A percentile compares a stretch with the other conserved stretches of the same genome.
phyloP scores from a whole-genome alignment of 352 stramenopile species.

The Phytopythium aichiense region DNA sequence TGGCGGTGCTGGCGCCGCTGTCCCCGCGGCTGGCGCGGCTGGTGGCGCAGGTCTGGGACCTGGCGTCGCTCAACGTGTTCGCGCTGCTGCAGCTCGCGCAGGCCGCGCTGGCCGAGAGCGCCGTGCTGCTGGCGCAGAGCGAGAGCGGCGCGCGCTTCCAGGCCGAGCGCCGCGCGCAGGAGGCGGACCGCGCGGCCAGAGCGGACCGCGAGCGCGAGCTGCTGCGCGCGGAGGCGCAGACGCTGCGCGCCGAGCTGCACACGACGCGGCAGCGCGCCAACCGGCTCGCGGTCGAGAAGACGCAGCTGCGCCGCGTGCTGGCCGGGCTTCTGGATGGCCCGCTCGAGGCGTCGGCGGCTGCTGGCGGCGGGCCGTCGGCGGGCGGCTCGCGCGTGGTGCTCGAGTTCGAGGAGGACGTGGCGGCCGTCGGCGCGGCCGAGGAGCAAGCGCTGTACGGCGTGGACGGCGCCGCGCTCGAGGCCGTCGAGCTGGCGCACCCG shows the following conservation, averaged over 20 bases:
- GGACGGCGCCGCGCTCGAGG: constrained; percentile 25
- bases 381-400: constrained; percentile 1
- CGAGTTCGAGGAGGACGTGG: constrained; percentile 18
- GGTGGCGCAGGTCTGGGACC: constrained; percentile 55
- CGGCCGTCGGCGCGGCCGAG: constrained; percentile 28
- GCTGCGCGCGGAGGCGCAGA: constrained; percentile 26
- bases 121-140: constrained; percentile 25
- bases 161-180: constrained; percentile 23
- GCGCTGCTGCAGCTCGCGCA: constrained; percentile 51
- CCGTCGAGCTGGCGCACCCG: constrained; percentile 34
- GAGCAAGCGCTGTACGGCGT: constrained; percentile 50
- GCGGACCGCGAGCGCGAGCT: constrained; percentile 37
- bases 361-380: neutral
- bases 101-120: constrained; percentile 27
- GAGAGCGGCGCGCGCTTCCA: constrained; percentile 27
- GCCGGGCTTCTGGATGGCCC: constrained; percentile 27
- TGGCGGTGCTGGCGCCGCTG: constrained; percentile 35
- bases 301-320: constrained; percentile 38
- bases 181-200: constrained; percentile 21
- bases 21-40: constrained; percentile 47
- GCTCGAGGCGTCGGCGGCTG: neutral
- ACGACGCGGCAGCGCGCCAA: constrained; percentile 45
- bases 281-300: constrained; percentile 47
- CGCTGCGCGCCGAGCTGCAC: constrained; percentile 50
- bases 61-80: constrained; percentile 62